Base-by-base conservation (phyloP, 176 grass and related monocot genomes). In the Dendrocalamus sinicus region DNA sequence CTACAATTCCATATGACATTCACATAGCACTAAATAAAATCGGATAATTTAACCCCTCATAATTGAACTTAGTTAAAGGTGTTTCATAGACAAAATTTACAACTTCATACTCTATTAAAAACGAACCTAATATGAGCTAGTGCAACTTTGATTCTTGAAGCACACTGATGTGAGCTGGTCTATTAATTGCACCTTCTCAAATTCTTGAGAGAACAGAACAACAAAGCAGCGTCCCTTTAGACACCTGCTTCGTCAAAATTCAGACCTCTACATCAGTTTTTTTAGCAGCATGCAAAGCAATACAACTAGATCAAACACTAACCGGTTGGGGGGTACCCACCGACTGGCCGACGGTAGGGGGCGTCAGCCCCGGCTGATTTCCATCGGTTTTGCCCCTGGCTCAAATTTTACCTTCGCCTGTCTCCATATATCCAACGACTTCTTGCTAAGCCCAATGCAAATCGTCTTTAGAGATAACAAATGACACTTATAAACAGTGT, bases 191-290 rank as follows among this genome's bases (percentile, higher is more conserved):
- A 57, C 40, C 57, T 84, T 71, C 75, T 73, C 46, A 16, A 17
- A 66, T 73, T 54, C 59, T 60, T 77, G 40, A n/a, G 57, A 74
- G 20, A 55, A 28, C 43, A 41, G 17, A 44, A 28, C 22, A 77
- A 73, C 37, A 23, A 75, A 53, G 85, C 80, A 80, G 67, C 12
- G 14, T 24, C 51, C n/a, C 44, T 59, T 70, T 43, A 30, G 15
- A 75, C 47, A 40, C 24, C 77, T 35, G 78, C 79, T 78, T 52
- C 5, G 43, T 59, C 67, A 87, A 79, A 87, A 83, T 60, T 26
- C 39, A 68, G 6, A 59, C 24, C 11, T 59, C 73, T 83, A 83
- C 80, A 74, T 7, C 67, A 43, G 0, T 86, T 73, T 73, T 45
- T 77, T 87, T 58, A 76, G 72, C 72, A 66, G 43, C 17, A 79